Conservation (phyloP, 805 yeast species). For the Tetrapisispora phaffii region DNA sequence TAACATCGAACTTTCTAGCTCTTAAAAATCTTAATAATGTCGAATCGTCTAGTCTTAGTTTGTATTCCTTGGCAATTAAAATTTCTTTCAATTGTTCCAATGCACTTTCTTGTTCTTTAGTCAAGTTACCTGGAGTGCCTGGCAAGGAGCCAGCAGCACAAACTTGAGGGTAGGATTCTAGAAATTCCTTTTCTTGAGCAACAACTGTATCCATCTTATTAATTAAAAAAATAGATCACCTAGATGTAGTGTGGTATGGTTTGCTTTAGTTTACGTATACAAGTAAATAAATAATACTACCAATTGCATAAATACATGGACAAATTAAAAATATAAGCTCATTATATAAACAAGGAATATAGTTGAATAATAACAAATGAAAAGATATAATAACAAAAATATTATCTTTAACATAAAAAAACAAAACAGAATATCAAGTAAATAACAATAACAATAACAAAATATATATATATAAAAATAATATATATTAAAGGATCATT, state of each 20-base stretch:
- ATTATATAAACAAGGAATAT: no score
- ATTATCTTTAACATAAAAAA: no score
- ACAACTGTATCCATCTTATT: conserved; percentile 1
- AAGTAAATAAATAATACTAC: no score
- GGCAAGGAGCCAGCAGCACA: conserved; percentile 52
- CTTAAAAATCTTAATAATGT: conserved; percentile 76
- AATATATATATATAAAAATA: no score
- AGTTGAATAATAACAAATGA: no score
- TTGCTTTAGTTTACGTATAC: no score
- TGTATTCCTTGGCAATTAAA: conserved; percentile 55
- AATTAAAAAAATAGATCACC: neutral
- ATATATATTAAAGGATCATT: no score
- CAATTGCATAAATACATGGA: no score
- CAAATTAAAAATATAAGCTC: no score
- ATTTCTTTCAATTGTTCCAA: conserved; percentile 49
- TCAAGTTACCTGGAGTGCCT: conserved; percentile 76
- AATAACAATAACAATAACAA: no score
- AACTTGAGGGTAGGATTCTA: conserved; percentile 60
- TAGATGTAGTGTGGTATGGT: neutral
- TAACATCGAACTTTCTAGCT: conserved; percentile 88
- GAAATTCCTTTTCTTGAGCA: conserved; percentile 19
- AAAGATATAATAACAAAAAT: no score
- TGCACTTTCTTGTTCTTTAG: conserved; percentile 53
- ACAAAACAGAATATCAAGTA: no score
- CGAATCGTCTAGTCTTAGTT: conserved; percentile 79